Base-by-base conservation (phyloP, 1,139 yeast genomes). In the Suhomyces bolitotheri region DNA sequence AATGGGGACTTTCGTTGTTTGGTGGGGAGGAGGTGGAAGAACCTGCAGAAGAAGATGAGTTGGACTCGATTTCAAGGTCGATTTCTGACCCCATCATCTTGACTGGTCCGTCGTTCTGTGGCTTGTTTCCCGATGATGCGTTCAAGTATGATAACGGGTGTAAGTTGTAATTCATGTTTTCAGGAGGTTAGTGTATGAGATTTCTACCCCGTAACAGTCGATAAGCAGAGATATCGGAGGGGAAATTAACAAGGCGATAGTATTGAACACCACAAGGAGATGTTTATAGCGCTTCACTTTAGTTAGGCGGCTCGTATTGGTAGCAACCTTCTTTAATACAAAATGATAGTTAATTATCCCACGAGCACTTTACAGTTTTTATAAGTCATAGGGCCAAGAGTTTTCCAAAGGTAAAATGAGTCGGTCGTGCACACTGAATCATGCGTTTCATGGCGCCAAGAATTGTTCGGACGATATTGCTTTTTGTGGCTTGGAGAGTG, bases 81-180 rank as follows among this genome's bases (percentile, higher is more conserved):
- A 56, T 36, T 33, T 56, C 62, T n/a, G 53, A 46, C 32, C 47
- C 58, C 29, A 35, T 23, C 27, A 31, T 16, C 27, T 28, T 33
- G 23, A 39, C 25, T 5, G 33, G 25, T 21, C 31, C 29, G 23
- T 28, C 35, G 28, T 25, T 31, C 21, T 34, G 25, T 12, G 31
- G 37, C 35, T 49, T 44, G 29, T 34, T 41, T 33, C 22, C 21
- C 22, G 44, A 41, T 31, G 60, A 58, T 20, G 74, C 74, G 51
- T 70, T 70, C 36, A 70, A 61, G 41, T 70, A 70, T 12, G 73
- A 56, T 20, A 69, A 66, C 10, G 76, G 76, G 43, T 70, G 76
- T 39, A 70, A 55, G 46, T 68, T 70, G 46, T 66, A 70, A 44
- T 67, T 68, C 71, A 67, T 65, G 23, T 25, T 41, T 17, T 8